phyloP scores from a whole-genome alignment of 768 basidiomycete species.

The Boletus sp. region DNA sequence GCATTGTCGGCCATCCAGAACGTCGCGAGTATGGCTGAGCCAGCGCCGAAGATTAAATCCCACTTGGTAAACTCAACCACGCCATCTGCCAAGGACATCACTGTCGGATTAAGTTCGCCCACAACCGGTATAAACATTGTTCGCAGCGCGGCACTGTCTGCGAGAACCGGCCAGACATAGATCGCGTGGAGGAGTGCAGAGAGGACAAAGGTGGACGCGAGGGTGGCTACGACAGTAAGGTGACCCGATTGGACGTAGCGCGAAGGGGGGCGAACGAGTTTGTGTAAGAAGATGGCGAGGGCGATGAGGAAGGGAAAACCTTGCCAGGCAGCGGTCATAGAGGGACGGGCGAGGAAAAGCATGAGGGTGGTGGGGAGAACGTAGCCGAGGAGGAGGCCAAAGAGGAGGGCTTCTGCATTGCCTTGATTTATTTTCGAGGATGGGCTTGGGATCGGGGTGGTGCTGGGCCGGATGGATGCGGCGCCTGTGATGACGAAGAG shows the following conservation, averaged over 20 bases:
- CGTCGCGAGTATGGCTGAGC: constrained; percentile 41
- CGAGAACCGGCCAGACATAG: constrained; percentile 14
- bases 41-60: constrained; percentile 42
- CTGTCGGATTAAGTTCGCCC: not conserved
- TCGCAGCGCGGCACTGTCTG: not conserved
- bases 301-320: constrained; percentile 46
- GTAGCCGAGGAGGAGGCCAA: constrained; percentile 44
- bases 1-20: constrained; percentile 45
- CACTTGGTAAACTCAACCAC: constrained; percentile 46
- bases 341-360: constrained; percentile 39
- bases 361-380: constrained; percentile 46
- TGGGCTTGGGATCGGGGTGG: not conserved
- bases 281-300: constrained; percentile 39
- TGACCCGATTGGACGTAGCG: constrained; percentile 18
- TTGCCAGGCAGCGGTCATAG: constrained; percentile 53
- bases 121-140: constrained; percentile 6
- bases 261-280: constrained; percentile 34
- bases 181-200: constrained; percentile 27
- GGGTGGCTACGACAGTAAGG: constrained; percentile 16
- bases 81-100: constrained; percentile 6
- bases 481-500: constrained; percentile 41
- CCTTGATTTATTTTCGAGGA: constrained; percentile 38
- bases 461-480: constrained; percentile 6
- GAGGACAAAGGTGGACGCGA: constrained; percentile 15
- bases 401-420: constrained; percentile 51